Percentiles rank a stretch among this genome's conserved stretches.
phyloP scores from a whole-genome alignment of 2,329 filamentous ascomycete species.

The Fusarium musae region DNA sequence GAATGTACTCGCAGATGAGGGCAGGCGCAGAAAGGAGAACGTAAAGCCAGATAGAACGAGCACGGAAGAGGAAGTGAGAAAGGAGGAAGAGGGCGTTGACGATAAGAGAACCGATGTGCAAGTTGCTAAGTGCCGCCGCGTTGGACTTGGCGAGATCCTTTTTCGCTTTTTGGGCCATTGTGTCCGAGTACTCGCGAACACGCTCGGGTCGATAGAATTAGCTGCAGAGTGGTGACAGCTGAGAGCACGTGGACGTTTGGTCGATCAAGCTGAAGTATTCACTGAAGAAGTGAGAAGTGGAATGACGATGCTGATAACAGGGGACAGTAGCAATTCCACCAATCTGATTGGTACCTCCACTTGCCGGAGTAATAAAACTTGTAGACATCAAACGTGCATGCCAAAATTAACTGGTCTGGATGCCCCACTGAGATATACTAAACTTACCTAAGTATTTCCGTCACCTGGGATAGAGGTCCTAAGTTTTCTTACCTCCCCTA shows the following conservation, averaged over 20 bases:
- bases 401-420: background rate
- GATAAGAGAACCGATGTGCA: slow-evolving; percentile 78
- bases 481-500: background rate
- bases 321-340: slow-evolving; percentile 9
- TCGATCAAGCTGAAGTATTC: background rate
- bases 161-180: slow-evolving; percentile 72
- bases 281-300: slow-evolving; percentile 20
- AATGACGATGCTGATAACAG: slow-evolving; percentile 22
- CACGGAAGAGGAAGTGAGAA: slow-evolving; percentile 73
- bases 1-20: slow-evolving; percentile 82
- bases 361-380: slow-evolving; percentile 11
- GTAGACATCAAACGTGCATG: background rate
- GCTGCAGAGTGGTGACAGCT: background rate
- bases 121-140: slow-evolving; percentile 77
- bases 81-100: slow-evolving; percentile 82
- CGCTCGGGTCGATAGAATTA: background rate
- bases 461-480: no score
- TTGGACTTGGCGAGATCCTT: slow-evolving; percentile 82
- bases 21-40: slow-evolving; percentile 77
- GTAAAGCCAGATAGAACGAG: slow-evolving; percentile 76
- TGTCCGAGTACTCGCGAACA: background rate
- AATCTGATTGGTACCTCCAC: slow-evolving; percentile 30
- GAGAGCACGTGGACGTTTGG: background rate
- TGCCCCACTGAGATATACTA: background rate
- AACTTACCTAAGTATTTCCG: background rate